These are phyloP conservation scores for Colletotrichum somersetense DNA, from an alignment of 2,329 filamentous ascomycete species.

Conservation along the genomic window DNA sequence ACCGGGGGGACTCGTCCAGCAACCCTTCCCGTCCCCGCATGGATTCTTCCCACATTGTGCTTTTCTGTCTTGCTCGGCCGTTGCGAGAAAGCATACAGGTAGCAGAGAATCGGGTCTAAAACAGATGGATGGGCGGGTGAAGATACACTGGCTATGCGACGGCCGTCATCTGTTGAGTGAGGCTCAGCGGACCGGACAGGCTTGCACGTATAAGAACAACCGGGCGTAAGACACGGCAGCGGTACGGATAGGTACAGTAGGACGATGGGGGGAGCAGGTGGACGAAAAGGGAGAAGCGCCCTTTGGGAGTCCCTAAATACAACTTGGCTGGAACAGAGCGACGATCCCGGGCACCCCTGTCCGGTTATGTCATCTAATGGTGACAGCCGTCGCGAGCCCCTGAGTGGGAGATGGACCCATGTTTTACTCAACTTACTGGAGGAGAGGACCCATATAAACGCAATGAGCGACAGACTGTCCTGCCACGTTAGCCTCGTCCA, in stretches of 20 bases:
- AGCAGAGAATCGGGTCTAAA: not conserved
- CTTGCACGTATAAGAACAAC: not conserved
- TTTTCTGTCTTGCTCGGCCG: conserved; percentile 6
- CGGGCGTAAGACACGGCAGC: not conserved
- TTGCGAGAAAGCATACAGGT: conserved; percentile 14
- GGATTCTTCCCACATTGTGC: conserved; percentile 19
- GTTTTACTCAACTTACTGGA: too few relatives aligned
- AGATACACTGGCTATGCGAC: not conserved
- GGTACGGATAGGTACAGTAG: not conserved
- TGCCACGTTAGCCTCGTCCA: too few relatives aligned
- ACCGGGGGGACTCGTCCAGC: not conserved
- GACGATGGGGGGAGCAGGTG: not conserved
- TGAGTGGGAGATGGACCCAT: not conserved
- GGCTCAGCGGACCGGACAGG: conserved; percentile 4
- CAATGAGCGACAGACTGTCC: too few relatives aligned
- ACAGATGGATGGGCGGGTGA: not conserved
- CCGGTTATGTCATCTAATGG: conserved; percentile 22
- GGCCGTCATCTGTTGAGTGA: conserved; percentile 11
- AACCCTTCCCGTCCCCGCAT: conserved; percentile 1
- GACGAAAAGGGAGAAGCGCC: conserved; percentile 20
- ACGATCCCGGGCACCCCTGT: conserved; percentile 17
- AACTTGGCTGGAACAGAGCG: conserved; percentile 1
- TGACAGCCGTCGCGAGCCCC: conserved; percentile 10
- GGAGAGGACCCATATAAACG: too few relatives aligned
- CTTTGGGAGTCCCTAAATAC: conserved; percentile 18